A percentile compares a stretch with the other conserved stretches of the same genome.
Conservation (phyloP, 192 early-diverging fungal species). For the Coemansia sp. region DNA sequence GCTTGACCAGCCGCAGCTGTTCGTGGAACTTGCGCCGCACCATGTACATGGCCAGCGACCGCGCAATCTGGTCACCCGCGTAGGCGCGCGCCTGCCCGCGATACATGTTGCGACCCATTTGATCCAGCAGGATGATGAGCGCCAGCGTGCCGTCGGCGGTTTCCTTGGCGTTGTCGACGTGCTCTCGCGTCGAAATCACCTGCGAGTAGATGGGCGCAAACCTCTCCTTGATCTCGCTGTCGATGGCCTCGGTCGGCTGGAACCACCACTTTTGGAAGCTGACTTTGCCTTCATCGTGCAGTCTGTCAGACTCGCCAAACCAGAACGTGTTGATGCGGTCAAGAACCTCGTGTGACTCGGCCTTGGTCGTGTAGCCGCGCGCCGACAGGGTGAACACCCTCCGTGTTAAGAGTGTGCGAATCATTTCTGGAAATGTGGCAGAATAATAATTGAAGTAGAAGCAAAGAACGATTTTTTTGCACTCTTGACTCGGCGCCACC, state of each 20-base stretch:
- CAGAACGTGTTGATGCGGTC: conserved; percentile 40
- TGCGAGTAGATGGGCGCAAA: conserved; percentile 16
- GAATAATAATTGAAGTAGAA: neutral
- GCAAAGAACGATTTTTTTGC: neutral
- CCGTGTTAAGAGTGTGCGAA: neutral
- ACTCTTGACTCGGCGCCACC: too few relatives aligned
- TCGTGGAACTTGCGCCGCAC: conserved; percentile 49
- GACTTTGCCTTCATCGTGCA: conserved; percentile 30
- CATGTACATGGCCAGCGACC: conserved; percentile 51
- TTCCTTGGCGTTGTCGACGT: conserved; percentile 37
- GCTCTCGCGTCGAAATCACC: conserved; percentile 18
- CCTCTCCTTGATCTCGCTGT: conserved; percentile 26
- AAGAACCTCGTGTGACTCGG: conserved; percentile 34
- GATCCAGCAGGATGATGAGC: conserved; percentile 57
- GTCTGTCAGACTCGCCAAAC: conserved; percentile 45
- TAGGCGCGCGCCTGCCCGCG: conserved; percentile 56
- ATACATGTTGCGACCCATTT: conserved; percentile 64
- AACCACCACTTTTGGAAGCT: conserved; percentile 54
- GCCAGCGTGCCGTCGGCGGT: conserved; percentile 44
- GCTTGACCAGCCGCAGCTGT: conserved; percentile 51
- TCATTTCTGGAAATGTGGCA: neutral
- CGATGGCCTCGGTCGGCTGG: conserved; percentile 22
- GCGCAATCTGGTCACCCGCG: conserved; percentile 52
- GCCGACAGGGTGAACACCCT: neutral
- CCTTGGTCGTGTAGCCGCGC: conserved; percentile 12